phyloP scores from a whole-genome alignment of 495 filamentous ascomycete species.

The Trypethelium eluteriae region DNA sequence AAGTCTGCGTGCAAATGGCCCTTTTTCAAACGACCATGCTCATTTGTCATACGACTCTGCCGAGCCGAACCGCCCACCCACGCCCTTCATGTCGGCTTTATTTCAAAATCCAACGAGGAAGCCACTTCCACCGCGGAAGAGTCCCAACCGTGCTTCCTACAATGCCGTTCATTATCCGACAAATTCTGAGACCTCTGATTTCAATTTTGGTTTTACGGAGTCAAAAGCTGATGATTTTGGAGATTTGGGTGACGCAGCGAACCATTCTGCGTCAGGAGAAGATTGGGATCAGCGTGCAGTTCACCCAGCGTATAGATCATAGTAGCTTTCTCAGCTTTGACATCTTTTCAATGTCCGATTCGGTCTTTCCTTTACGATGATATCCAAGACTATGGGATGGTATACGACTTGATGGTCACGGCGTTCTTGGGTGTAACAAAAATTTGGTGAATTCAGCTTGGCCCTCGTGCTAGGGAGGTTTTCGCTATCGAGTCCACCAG shows the following conservation, averaged over 20 bases:
- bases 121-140: not conserved
- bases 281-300: not conserved
- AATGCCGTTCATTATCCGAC: not conserved
- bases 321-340: not conserved
- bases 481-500: too few species aligned
- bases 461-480: too few species aligned
- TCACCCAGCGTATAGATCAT: conserved; percentile 3
- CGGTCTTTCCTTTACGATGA: not conserved
- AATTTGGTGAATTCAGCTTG: too few species aligned
- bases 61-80: not conserved
- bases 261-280: conserved; percentile 10
- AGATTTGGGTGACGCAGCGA: not conserved
- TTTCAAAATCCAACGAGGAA: not conserved
- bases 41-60: not conserved
- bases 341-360: not conserved
- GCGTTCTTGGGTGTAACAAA: not conserved
- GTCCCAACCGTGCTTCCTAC: not conserved
- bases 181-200: conserved; percentile 3
- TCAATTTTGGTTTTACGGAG: not conserved
- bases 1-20: not conserved
- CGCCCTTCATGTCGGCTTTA: not conserved
- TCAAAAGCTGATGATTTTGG: conserved; percentile 5
- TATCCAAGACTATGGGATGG: not conserved
- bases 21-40: not conserved
- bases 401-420: not conserved